These are phyloP conservation scores for Cetradonia linearis DNA, from an alignment of 495 filamentous ascomycete species.

Conservation along the genomic window DNA sequence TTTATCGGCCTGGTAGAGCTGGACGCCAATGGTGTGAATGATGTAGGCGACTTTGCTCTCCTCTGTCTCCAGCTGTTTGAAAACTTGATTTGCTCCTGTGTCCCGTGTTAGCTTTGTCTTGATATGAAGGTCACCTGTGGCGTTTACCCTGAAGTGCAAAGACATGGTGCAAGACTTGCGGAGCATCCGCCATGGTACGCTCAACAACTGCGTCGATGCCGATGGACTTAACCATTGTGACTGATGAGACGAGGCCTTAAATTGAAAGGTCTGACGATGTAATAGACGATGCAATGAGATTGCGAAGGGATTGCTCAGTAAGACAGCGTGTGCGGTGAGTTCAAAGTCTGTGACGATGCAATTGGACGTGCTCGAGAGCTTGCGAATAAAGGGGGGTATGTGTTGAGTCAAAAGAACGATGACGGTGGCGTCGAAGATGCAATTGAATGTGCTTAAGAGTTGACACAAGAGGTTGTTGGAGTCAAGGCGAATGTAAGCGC, in stretches of 20 bases:
- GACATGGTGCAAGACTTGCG: constrained; percentile 17
- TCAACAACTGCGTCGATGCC: constrained; percentile 14
- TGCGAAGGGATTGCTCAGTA: background rate
- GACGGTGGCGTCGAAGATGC: background rate
- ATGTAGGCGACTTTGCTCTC: constrained; percentile 22
- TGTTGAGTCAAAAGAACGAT: background rate
- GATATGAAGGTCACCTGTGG: background rate
- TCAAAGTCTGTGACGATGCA: background rate
- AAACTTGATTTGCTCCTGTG: constrained; percentile 18
- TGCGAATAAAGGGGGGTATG: background rate
- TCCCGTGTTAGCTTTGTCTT: constrained; percentile 1
- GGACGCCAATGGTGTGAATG: constrained; percentile 16
- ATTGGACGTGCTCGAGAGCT: background rate
- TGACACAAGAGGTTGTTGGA: background rate
- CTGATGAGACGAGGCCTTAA: background rate
- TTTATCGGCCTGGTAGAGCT: constrained; percentile 18
- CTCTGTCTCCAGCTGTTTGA: constrained; percentile 10
- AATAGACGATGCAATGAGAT: background rate
- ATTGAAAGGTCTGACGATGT: background rate
- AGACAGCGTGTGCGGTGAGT: background rate
- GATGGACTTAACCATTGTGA: constrained; percentile 11
- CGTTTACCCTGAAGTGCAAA: constrained; percentile 24
- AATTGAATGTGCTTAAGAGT: background rate
- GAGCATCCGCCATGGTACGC: constrained; percentile 9
- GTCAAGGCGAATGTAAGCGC: background rate